Evolutionary conservation across 306 rosid species (phyloP), one percentile per base, ranked within the genome.

Genomic region (Vachellia collinsii): DNA sequence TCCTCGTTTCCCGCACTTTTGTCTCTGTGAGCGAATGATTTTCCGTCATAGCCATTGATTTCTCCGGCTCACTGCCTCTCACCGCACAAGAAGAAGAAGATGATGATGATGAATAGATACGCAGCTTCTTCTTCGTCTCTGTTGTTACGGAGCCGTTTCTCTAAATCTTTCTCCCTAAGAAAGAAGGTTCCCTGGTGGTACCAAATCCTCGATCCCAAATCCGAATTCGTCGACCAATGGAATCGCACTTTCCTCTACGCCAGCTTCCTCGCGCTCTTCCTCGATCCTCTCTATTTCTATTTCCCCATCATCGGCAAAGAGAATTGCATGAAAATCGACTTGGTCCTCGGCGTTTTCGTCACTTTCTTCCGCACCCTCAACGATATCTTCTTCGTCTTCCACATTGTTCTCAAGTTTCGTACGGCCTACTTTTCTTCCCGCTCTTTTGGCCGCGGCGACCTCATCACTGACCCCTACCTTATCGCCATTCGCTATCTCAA

Each of bases 221-320:
- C 98, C 17, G 78, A 72, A 9, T 72, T 85, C 56, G 83, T 93
- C 0, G 84, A 89, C 20, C 39, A 16, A 71, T 93, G 98, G 99
- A 89, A 93, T 80, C 85, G 85, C 10, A 77, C 81, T 7, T 89
- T 93, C 88, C 90, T 93, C 39, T 81, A 83, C 2, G 78, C 88
- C 0, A 90, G 90, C 75, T 76, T 93, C 22, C 65, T 81, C 5
- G 94, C 98, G n/a, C 82, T 95, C 43, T 95, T 93, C 80, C 43
- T 95, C 3, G 99, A 95, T 59, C 98, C 98, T 3, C 92, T 95
- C 48, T 95, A 91, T 84, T 93, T 95, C 88, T 95, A 83, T 50
- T 72, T 90, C 43, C 93, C 97, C 13, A 39, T 83, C 53, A 89
- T 90, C 4, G 95, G 90, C 4, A 88, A 79, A 34, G 62, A 87